Conservation (phyloP, 2,329 filamentous ascomycete genomes). For the Trichoderma afroharzianum region DNA sequence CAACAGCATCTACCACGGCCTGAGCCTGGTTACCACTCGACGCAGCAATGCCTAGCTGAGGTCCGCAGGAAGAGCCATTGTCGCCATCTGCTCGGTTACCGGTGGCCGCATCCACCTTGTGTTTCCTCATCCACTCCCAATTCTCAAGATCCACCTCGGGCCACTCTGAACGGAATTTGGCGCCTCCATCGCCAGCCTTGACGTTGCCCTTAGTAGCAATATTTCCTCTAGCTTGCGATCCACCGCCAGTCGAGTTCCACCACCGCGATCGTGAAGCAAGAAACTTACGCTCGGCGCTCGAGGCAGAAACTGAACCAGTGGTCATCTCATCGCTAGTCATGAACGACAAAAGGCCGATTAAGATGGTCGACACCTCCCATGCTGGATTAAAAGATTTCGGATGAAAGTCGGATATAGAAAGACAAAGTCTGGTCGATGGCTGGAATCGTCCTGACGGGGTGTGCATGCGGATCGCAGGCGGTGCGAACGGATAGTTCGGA, state of each 20-base stretch:
- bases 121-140: slow-evolving; percentile 83
- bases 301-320: slow-evolving; percentile 79
- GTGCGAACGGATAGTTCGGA: slow-evolving; percentile 93
- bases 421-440: slow-evolving; percentile 83
- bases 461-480: slow-evolving; percentile 98
- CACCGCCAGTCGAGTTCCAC: slow-evolving; percentile 96
- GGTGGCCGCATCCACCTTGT: slow-evolving; percentile 72
- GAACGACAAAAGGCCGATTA: slow-evolving; percentile 90
- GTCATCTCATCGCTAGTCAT: slow-evolving; percentile 99
- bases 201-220: slow-evolving; percentile 68
- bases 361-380: slow-evolving; percentile 95
- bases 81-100: slow-evolving; percentile 55
- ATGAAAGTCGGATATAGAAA: slow-evolving; percentile 96
- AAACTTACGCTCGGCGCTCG: slow-evolving; percentile 70
- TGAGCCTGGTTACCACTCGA: slow-evolving; percentile 61
- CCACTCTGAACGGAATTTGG: slow-evolving; percentile 88
- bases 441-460: slow-evolving; percentile 95
- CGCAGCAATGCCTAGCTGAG: slow-evolving; percentile 54
- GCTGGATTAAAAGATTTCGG: slow-evolving; percentile 97
- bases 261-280: slow-evolving; percentile 77
- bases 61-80: slow-evolving; percentile 51
- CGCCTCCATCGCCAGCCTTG: slow-evolving; percentile 86
- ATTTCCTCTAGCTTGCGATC: slow-evolving; percentile 58
- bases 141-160: slow-evolving; percentile 86
- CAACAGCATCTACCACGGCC: slow-evolving; percentile 73